Percentiles rank a stretch among this genome's conserved stretches.
phyloP scores from a whole-genome alignment of 208 protist genomes.

The Strigomonas galati region DNA sequence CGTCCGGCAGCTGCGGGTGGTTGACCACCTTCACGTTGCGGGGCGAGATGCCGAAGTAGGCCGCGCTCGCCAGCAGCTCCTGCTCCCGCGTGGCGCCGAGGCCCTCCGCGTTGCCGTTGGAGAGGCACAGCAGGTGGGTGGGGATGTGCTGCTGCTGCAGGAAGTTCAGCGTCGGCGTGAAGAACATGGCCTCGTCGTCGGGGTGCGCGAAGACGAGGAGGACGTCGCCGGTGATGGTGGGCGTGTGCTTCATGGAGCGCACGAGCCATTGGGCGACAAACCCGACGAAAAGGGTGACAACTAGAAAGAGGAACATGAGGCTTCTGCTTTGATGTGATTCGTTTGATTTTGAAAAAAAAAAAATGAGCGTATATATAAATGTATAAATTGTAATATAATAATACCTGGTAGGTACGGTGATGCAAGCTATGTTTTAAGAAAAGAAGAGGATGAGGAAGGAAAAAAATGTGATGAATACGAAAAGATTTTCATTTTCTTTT shows the following conservation, averaged over 20 bases:
- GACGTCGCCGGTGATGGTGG: slow-evolving; percentile 67
- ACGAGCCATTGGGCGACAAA: slow-evolving; percentile 51
- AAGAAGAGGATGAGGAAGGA: slow-evolving; percentile 9
- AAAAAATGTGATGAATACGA: too few species aligned
- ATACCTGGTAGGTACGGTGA: too few species aligned
- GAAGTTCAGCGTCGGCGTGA: slow-evolving; percentile 65
- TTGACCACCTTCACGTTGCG: slow-evolving; percentile 70
- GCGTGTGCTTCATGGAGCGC: slow-evolving; percentile 16
- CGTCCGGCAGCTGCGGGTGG: slow-evolving; percentile 84
- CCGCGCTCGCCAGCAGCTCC: slow-evolving; percentile 87
- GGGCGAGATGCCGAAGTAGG: slow-evolving; percentile 60
- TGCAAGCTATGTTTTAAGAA: too few species aligned
- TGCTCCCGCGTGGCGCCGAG: slow-evolving; percentile 69
- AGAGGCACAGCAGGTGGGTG: slow-evolving; percentile 93
- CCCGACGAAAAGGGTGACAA: background rate
- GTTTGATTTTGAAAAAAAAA: background rate
- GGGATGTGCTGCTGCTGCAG: slow-evolving; percentile 33
- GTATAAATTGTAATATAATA: too few species aligned
- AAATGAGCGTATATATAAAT: background rate
- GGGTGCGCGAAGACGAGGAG: slow-evolving; percentile 90
- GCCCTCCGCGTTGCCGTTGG: slow-evolving; percentile 85
- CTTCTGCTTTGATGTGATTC: background rate
- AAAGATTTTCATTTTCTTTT: slow-evolving; percentile 2
- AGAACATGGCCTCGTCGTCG: slow-evolving; percentile 93
- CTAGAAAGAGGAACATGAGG: too few species aligned